Evolutionary conservation across 1,284 basidiomycete genomes (phyloP), one percentile per base, ranked within the genome.

Genomic region (Cystobasidiaceae sp.): DNA sequence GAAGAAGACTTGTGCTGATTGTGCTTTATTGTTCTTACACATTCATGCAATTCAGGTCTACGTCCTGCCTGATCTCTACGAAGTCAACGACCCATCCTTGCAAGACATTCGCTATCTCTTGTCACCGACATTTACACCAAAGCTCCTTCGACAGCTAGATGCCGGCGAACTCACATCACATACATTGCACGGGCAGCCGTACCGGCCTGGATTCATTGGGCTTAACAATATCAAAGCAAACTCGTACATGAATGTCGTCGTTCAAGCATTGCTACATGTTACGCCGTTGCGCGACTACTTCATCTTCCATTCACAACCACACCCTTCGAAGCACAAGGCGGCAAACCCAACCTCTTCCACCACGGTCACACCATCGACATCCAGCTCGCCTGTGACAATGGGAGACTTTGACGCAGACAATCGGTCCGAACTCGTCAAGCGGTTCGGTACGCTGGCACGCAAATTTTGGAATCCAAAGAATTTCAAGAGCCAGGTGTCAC

Each of bases 401-500:
- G 58, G 59, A 33, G 46, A 51, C 30, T 60, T 67, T 39, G 54
- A 62, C 19, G 50, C 56, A 55, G 25, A 49, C 56, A 25, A 43
- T 28, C 23, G 64, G 77, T 19, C 81, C 1, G 94, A 98, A 77
- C 83, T 98, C 51, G 81, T 97, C 39, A 86, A 85, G 71, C 86
- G 93, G 30, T 90, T 96, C 72, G 87, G 90, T 9, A 56, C 30
- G 82, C 85, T 39, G 81, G 97, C 44, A 84, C 91, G 33, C 88
- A 93, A 97, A 76, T 77, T 97, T 27, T 99, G 96, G 96, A 98
- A 97, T 77, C 89, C 91, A 4, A 81, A 86, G 51, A 78, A 94
- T 62, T 97, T 98, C 85, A 99, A 99, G 78, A 88, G 89, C 64
- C 96, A 99, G 82, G 93, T 97, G 69, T 91, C 88, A 70, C 96